Conservation (phyloP, 306 rosid species). For the Abrus pulchellus region DNA sequence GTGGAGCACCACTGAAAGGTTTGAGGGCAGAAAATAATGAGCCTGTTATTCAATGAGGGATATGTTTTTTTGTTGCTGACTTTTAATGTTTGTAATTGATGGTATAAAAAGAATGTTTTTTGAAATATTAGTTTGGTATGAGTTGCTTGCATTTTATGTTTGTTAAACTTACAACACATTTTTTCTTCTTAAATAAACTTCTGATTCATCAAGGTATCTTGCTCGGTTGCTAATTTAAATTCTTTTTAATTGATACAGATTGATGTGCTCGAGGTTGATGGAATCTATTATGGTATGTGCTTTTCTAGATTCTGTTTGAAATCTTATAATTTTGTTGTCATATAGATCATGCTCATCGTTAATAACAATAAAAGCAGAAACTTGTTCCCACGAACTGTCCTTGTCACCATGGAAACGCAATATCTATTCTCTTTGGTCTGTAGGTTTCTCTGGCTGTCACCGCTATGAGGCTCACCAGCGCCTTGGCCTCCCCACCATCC, state of each 20-base stretch:
- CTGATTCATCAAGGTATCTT: conserved; percentile 27
- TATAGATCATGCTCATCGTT: not conserved
- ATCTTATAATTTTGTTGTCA: not conserved
- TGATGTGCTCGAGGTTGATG: conserved; percentile 97
- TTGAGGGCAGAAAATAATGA: conserved; percentile 13
- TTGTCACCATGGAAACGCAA: not conserved
- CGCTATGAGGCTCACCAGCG: conserved; percentile 96
- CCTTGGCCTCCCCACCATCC: conserved; percentile 89
- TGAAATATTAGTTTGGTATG: conserved; percentile 10
- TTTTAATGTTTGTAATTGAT: not conserved
- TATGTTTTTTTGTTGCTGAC: conserved; percentile 2
- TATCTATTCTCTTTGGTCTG: not conserved
- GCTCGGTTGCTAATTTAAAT: conserved; percentile 43
- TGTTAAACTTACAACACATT: not conserved
- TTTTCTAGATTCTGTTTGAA: not conserved
- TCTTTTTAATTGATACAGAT: conserved; percentile 65
- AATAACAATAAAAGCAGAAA: not conserved
- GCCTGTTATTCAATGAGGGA: not conserved
- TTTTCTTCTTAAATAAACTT: conserved; percentile 21
- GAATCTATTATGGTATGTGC: conserved; percentile 82
- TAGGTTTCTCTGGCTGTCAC: conserved; percentile 97
- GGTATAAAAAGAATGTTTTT: not conserved
- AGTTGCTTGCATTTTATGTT: conserved; percentile 2
- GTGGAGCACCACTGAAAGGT: conserved; percentile 10
- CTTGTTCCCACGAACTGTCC: conserved; percentile 9